Base-by-base conservation (phyloP, 768 basidiomycete species). In the Pulveroboletus frians region DNA sequence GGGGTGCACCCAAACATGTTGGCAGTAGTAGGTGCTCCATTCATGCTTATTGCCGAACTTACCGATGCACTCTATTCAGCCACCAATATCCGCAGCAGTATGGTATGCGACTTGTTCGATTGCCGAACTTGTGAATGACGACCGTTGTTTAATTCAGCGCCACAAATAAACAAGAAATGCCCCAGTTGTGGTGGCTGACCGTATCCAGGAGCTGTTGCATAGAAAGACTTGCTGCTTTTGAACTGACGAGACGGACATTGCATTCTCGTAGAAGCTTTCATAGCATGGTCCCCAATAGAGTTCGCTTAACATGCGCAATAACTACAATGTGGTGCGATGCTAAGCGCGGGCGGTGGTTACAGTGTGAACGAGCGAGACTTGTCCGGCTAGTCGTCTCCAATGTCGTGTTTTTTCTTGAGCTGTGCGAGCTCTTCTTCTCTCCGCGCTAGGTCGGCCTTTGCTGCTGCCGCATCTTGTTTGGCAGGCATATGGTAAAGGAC, bases 401-500 rank as follows among this genome's bases (percentile, higher is more conserved):
- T 90, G 57, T 92, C 69, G 64, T 92, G 88, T 65, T 83, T 84
- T 70, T 82, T 80, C 78, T 97, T 97, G 61, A 94, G 75, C 55
- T 84, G 82, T 1, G 79, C 82, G 31, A 97, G 73, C 56, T 95
- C 94, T 68, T 92, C 87, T 73, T 98, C 95, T 61, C 95, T 75
- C 58, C 83, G 81, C 13, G 91, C 89, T 44, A 98, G 71, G 58
- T 98, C 95, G 18, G 91, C 89, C 64, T 96, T 96, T 13, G 88
- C 87, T 7, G 91, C 86, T 1, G 92, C 91, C 2, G 92, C 92
- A 60, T 94, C 92, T 62, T 94, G 92, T 68, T 93, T 91, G n/a
- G 92, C 85, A 32, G 93, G 92, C 85, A 97, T 95, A 65, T 98
- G 94, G 63, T 95, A 98, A 26, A 97, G 73, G 9, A 98, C 95